A percentile compares a stretch with the other conserved stretches of the same genome.
These are phyloP conservation scores for Colletotrichum shisoi DNA, from an alignment of 2,329 filamentous ascomycete genomes.

Conservation along the genomic window DNA sequence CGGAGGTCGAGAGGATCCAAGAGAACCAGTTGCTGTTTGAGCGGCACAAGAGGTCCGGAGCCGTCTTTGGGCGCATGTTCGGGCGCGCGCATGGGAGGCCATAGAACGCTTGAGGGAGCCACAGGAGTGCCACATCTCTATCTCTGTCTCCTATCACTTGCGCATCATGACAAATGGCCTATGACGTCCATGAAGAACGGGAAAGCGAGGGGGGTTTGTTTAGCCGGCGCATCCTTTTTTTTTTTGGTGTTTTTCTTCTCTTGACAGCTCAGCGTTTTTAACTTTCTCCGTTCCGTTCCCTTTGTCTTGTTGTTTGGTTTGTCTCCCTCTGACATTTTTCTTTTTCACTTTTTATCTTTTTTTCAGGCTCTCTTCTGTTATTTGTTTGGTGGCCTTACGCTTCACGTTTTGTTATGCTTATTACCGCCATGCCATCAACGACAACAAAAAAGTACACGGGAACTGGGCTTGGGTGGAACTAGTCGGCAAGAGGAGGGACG, in stretches of 20 bases:
- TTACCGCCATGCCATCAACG: constrained; percentile 11
- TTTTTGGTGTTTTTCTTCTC: not conserved
- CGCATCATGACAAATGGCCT: constrained; percentile 11
- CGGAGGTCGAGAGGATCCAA: constrained; percentile 27
- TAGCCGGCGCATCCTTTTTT: constrained; percentile 1
- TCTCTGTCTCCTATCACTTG: not conserved
- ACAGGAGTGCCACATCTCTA: not conserved
- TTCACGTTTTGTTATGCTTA: constrained; percentile 4
- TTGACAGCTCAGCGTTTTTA: constrained; percentile 15
- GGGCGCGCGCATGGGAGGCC: constrained; percentile 11
- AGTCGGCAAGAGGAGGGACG: constrained; percentile 2
- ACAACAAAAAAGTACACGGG: constrained; percentile 10
- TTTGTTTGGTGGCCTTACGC: constrained; percentile 1
- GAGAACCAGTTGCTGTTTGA: constrained; percentile 31
- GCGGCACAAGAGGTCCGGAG: constrained; percentile 32
- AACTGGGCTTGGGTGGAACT: not conserved
- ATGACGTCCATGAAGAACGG: not conserved
- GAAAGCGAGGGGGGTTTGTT: not conserved
- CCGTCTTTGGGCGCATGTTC: constrained; percentile 41
- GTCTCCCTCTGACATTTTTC: constrained; percentile 5
- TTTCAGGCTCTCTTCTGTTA: constrained; percentile 3
- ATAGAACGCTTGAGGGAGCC: not conserved
- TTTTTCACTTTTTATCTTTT: not conserved
- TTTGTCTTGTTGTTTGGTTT: constrained; percentile 25
- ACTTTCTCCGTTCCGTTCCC: constrained; percentile 7